Conservation (phyloP, 352 stramenopile species). For the Pythium utonaiense region DNA sequence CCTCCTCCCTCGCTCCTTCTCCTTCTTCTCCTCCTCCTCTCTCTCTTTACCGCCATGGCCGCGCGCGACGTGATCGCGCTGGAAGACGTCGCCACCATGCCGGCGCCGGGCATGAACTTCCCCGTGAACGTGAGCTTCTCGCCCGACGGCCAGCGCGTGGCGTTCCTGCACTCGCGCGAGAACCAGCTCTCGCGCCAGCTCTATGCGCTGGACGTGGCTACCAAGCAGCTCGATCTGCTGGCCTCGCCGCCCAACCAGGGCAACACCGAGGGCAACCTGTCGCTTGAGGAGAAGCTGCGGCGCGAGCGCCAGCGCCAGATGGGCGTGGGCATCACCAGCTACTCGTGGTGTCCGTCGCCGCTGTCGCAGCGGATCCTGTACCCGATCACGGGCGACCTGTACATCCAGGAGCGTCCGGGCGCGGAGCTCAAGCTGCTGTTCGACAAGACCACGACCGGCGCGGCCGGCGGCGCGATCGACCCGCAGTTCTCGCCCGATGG, state of each 20-base stretch:
- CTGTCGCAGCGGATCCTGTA: slow-evolving; percentile 82
- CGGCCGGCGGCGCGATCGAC: slow-evolving; percentile 86
- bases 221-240: slow-evolving; percentile 51
- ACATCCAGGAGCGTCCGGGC: slow-evolving; percentile 88
- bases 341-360: slow-evolving; percentile 67
- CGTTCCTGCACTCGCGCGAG: slow-evolving; percentile 82
- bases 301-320: slow-evolving; percentile 89
- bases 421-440: slow-evolving; percentile 79
- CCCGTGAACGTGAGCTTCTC: slow-evolving; percentile 84
- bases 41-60: slow-evolving; percentile 7
- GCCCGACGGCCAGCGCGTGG: slow-evolving; percentile 74
- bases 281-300: slow-evolving; percentile 89
- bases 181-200: slow-evolving; percentile 82
- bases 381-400: slow-evolving; percentile 91
- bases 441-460: slow-evolving; percentile 76
- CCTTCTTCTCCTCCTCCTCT: neutral
- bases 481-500: slow-evolving; percentile 92
- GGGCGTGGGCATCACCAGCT: slow-evolving; percentile 91
- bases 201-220: slow-evolving; percentile 73
- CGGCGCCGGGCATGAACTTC: slow-evolving; percentile 73
- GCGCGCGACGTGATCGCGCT: slow-evolving; percentile 53
- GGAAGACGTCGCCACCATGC: slow-evolving; percentile 88
- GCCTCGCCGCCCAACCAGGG: slow-evolving; percentile 65
- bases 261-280: slow-evolving; percentile 85
- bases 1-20: neutral